phyloP scores from a whole-genome alignment of 116 monocot species.

The Trichopus zeylanicus region DNA sequence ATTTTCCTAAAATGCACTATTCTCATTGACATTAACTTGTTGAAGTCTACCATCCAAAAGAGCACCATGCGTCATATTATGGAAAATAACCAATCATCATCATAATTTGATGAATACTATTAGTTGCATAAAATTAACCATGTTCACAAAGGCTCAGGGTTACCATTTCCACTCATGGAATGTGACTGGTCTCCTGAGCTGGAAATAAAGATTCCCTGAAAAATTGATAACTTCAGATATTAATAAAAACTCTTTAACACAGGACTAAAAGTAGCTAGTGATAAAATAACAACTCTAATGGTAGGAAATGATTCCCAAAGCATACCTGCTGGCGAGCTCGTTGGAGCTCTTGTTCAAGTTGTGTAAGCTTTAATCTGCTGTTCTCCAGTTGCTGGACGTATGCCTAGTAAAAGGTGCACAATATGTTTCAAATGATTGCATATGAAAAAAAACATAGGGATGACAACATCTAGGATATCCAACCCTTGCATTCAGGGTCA shows the following conservation, averaged over 20 bases:
- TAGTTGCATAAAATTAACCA: background rate
- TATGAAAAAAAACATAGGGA: background rate
- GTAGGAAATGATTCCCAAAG: background rate
- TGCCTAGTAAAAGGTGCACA: constrained; percentile 30
- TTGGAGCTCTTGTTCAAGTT: constrained; percentile 80
- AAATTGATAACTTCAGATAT: background rate
- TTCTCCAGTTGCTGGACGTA: constrained; percentile 79
- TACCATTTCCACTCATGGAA: constrained; percentile 61
- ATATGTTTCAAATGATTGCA: background rate
- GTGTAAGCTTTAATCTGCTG: constrained; percentile 70
- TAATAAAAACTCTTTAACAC: no score
- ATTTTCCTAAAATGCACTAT: no score
- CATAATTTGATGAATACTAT: no score
- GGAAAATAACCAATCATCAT: no score
- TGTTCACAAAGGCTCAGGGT: background rate
- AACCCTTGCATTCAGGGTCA: background rate
- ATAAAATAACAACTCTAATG: background rate
- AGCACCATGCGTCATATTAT: no score
- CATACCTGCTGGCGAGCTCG: constrained; percentile 85
- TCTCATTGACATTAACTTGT: no score
- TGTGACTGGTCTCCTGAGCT: constrained; percentile 62
- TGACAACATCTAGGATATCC: background rate
- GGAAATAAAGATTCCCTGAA: constrained; percentile 81
- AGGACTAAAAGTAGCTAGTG: constrained; percentile 1
- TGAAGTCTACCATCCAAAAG: no score